phyloP scores from a whole-genome alignment of 106 monocot genomes.

The Allium cepa region DNA sequence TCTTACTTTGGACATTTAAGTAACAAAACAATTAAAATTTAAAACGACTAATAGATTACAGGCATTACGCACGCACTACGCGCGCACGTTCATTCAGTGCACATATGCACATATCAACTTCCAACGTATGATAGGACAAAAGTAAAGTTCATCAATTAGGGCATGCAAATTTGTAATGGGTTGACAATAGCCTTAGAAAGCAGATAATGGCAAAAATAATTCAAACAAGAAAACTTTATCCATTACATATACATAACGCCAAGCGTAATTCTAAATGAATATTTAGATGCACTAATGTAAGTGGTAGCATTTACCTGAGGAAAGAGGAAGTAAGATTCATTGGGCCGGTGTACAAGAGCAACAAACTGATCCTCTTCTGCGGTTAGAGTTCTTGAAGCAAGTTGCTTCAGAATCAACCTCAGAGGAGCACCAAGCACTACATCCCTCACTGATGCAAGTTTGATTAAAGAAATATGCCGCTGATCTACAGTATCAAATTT shows the following conservation, averaged over 20 bases:
- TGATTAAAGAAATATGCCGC: constrained; percentile 58
- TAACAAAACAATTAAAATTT: too few species aligned
- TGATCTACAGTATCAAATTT: constrained; percentile 45
- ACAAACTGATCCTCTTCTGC: constrained; percentile 49
- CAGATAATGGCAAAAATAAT: too few species aligned
- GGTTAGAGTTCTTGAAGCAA: constrained; percentile 49
- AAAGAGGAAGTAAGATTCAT: constrained; percentile 83
- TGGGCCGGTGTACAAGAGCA: constrained; percentile 90
- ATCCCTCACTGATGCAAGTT: constrained; percentile 97
- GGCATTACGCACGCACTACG: too few species aligned
- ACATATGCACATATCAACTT: neutral
- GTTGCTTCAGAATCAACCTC: constrained; percentile 69
- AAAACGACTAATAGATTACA: too few species aligned
- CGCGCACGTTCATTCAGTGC: neutral
- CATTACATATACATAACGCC: too few species aligned
- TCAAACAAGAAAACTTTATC: too few species aligned
- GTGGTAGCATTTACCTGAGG: constrained; percentile 50
- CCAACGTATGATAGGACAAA: neutral
- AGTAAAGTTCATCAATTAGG: too few species aligned
- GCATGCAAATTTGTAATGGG: neutral
- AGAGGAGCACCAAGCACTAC: constrained; percentile 93
- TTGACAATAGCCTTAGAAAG: too few species aligned
- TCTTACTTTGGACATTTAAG: too few species aligned
- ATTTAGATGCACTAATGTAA: too few species aligned
- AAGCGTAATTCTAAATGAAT: too few species aligned